Percentiles rank a stretch among this genome's conserved stretches.
These are phyloP conservation scores for Curvularia eragrostidis DNA, from an alignment of 2,329 filamentous ascomycete species.

Conservation along the genomic window DNA sequence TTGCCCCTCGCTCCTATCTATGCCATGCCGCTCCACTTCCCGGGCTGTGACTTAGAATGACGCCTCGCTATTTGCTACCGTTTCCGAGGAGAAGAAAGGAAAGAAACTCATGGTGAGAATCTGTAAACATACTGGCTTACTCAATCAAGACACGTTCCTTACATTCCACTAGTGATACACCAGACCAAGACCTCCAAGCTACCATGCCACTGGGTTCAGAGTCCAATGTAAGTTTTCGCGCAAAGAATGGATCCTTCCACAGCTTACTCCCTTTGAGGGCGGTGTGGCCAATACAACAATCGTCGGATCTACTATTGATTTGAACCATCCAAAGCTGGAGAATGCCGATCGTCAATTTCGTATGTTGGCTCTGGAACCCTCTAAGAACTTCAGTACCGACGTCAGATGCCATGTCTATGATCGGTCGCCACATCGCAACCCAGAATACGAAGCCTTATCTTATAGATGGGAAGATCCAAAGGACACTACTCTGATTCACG, in stretches of 20 bases:
- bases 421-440: background rate
- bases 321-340: background rate
- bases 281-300: background rate
- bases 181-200: background rate
- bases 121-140: background rate
- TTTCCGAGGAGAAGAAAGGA: background rate
- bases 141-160: background rate
- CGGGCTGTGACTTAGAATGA: background rate
- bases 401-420: background rate
- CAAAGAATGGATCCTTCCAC: background rate
- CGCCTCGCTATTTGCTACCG: background rate
- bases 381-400: background rate
- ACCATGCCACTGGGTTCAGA: background rate
- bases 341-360: background rate
- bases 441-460: conserved; percentile 5
- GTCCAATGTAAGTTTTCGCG: background rate
- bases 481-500: background rate
- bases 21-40: background rate
- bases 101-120: background rate
- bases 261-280: background rate
- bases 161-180: background rate
- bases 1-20: background rate
- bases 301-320: background rate
- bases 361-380: background rate
- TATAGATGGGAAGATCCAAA: conserved; percentile 3